Base-by-base conservation (phyloP, 148 eudicot genomes). In the Hydrangea macrophylla region DNA sequence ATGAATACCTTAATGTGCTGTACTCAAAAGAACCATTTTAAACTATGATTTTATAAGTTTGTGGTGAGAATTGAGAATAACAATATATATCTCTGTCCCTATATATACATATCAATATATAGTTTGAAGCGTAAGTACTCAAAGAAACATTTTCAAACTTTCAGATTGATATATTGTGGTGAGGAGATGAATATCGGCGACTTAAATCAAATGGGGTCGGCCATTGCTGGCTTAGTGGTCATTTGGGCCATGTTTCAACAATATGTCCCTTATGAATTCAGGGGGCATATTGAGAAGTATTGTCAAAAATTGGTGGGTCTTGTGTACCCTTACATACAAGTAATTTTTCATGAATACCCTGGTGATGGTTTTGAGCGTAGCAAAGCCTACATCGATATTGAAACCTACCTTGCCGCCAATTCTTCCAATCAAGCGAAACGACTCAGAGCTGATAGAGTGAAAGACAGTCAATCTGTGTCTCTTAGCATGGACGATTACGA, bases 401-500 rank as follows among this genome's bases (percentile, higher is more conserved):
- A 80, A 62, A 71, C 33, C 32, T 80, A 83, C 53, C 77, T 83
- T 0, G 39, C 77, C 4, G 71, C 78, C 30, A 76, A 75, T 44
- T 77, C 81, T 1, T 54, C 75, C 2, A 68, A 23, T 20, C 58
- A 65, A 10, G 86, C 82, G 0, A 69, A 55, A 54, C 42, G 79
- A 22, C 70, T 83, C 60, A 83, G 74, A 58, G 84, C 81, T 1
- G 77, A 83, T 30, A 58, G 74, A 54, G n/a, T 71, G 12, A 65
- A 24, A 51, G 76, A 75, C 31, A 51, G 72, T 9, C 61, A 77
- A 50, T 61, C 81, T 5, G 59, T 83, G 9, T 39, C 75, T 3
- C 73, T 83, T 8, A 80, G 81, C 31, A 68, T 83, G 72, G 86
- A 79, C 1, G 79, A 83, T 10, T 36, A 80, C 51, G 79, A 83